Conservation (phyloP, 495 filamentous ascomycete genomes). For the Penicillium silybi region DNA sequence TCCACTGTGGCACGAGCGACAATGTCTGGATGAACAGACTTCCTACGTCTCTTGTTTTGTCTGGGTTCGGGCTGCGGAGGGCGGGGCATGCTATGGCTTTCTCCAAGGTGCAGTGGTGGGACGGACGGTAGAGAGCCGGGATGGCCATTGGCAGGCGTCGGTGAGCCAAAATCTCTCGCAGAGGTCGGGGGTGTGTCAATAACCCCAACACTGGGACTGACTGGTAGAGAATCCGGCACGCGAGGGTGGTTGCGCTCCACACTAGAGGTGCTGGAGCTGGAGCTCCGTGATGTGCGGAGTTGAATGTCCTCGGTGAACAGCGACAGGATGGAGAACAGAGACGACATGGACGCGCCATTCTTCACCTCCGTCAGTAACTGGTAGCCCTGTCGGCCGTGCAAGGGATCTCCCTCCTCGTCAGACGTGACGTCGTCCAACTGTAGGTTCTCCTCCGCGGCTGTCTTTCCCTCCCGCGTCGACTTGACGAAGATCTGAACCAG, state of each 20-base stretch:
- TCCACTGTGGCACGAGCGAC: constrained; percentile 95
- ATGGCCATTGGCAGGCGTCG: constrained; percentile 15
- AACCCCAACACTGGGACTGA: constrained; percentile 36
- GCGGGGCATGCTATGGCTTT: constrained; percentile 27
- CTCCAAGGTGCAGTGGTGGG: constrained; percentile 71
- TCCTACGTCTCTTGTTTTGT: constrained; percentile 38
- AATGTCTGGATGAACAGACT: constrained; percentile 93
- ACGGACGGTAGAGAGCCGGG: constrained; percentile 48
- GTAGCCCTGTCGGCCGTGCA: constrained; percentile 70
- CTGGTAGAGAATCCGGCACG: constrained; percentile 38
- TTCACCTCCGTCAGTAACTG: constrained; percentile 96
- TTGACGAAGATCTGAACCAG: constrained; percentile 98
- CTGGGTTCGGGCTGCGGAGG: constrained; percentile 4
- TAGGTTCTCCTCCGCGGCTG: constrained; percentile 20
- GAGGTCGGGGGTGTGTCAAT: constrained; percentile 35
- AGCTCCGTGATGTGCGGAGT: constrained; percentile 55
- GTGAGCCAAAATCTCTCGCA: constrained; percentile 17
- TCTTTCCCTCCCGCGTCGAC: constrained; percentile 60
- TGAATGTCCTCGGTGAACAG: constrained; percentile 94
- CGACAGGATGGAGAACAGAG: constrained; percentile 92
- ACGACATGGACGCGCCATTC: constrained; percentile 98
- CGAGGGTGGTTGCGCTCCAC: constrained; percentile 31
- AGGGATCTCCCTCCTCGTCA: constrained; percentile 60
- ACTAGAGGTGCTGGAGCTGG: constrained; percentile 41
- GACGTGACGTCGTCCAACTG: constrained; percentile 40